phyloP scores from a whole-genome alignment of 2,329 filamentous ascomycete genomes.

The Fusarium mundagurra region DNA sequence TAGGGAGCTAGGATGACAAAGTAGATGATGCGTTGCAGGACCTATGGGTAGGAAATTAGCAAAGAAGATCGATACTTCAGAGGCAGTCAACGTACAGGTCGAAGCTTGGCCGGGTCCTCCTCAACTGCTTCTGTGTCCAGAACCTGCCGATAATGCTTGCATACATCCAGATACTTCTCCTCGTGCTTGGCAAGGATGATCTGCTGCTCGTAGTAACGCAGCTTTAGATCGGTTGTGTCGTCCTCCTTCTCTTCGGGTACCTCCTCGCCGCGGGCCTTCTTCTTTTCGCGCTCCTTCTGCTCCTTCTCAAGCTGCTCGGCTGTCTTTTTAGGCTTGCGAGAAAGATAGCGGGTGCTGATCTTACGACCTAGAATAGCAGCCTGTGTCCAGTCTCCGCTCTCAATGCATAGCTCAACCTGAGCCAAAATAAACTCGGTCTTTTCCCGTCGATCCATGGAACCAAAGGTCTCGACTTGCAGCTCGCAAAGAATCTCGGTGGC shows the following conservation, averaged over 20 bases:
- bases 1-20: conserved; percentile 96
- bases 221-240: conserved; percentile 95
- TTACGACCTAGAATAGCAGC: conserved; percentile 93
- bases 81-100: conserved; percentile 70
- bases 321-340: conserved; percentile 90
- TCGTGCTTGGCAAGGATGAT: conserved; percentile 96
- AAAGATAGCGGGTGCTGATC: conserved; percentile 93
- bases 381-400: conserved; percentile 95
- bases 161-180: conserved; percentile 95
- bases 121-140: conserved; percentile 96
- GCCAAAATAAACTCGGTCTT: conserved; percentile 99
- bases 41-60: conserved; percentile 58
- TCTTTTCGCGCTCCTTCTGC: conserved; percentile 87
- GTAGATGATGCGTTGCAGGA: conserved; percentile 94
- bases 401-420: conserved; percentile 93
- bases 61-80: not conserved
- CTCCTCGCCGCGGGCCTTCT: conserved; percentile 81
- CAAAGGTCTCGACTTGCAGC: conserved; percentile 98
- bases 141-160: conserved; percentile 98
- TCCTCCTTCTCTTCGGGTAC: conserved; percentile 82
- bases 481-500: conserved; percentile 95
- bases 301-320: conserved; percentile 91
- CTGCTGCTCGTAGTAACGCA: conserved; percentile 97
- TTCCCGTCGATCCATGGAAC: conserved; percentile 95
- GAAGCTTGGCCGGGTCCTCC: conserved; percentile 85